Percentiles rank a stretch among this genome's conserved stretches.
Conservation (phyloP, 441 rosid genomes). For the Syzygium syzygioides region DNA sequence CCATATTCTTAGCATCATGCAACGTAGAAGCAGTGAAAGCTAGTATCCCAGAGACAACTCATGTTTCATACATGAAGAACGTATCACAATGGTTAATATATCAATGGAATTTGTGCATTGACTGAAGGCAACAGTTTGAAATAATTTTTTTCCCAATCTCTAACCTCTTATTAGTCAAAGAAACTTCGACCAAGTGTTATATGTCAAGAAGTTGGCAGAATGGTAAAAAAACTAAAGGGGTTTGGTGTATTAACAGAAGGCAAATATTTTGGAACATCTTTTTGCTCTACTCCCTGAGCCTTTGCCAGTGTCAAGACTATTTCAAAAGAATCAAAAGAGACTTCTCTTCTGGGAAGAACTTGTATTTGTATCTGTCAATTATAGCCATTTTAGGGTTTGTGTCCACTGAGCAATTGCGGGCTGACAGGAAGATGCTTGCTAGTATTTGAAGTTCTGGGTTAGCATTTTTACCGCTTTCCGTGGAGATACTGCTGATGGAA, state of each 20-base stretch:
- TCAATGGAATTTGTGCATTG: not conserved
- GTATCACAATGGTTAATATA: not conserved
- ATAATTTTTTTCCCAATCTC: not conserved
- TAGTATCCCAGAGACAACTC: not conserved
- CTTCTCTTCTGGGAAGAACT: not conserved
- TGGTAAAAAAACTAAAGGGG: not conserved
- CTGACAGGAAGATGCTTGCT: not conserved
- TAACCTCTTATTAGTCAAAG: not conserved
- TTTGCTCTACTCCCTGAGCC: not conserved
- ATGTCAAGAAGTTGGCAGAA: not conserved
- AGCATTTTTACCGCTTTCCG: not conserved
- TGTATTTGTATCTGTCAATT: not conserved
- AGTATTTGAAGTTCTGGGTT: not conserved
- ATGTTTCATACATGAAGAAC: not conserved
- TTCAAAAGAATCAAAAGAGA: not conserved
- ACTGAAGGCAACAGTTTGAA: not conserved
- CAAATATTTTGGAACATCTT: not conserved
- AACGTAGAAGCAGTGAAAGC: not conserved
- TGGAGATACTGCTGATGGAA: not conserved
- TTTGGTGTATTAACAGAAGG: not conserved
- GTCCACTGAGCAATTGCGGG: not conserved
- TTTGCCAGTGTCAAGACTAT: not conserved
- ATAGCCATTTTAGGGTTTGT: not conserved
- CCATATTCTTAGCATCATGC: not conserved
- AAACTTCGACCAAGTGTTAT: not conserved